phyloP scores from a whole-genome alignment of 2,329 filamentous ascomycete species.

The Didymosphaeria variabile region DNA sequence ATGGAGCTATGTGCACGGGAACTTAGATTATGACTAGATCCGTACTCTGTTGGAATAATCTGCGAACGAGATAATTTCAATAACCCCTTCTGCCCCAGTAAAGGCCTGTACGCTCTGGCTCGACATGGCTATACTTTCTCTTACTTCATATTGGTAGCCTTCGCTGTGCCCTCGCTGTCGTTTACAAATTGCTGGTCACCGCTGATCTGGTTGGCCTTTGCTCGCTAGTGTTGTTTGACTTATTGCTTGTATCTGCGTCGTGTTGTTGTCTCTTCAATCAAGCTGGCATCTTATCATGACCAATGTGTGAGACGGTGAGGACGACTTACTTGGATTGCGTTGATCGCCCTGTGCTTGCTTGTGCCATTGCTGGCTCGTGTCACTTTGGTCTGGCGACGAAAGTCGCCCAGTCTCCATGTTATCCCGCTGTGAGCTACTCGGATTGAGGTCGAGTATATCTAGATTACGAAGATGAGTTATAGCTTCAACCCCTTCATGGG shows the following conservation, averaged over 20 bases:
- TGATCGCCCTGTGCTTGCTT: too few relatives aligned
- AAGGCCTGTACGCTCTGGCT: not conserved
- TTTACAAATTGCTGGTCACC: not conserved
- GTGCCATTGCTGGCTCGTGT: too few relatives aligned
- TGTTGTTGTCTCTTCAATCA: too few relatives aligned
- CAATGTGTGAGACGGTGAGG: too few relatives aligned
- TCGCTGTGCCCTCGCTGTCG: not conserved
- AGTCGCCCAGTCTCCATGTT: too few relatives aligned
- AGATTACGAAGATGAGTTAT: too few relatives aligned
- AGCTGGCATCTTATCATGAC: too few relatives aligned
- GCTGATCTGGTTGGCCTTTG: not conserved
- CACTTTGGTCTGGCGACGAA: too few relatives aligned
- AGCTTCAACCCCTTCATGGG: too few relatives aligned
- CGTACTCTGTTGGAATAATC: not conserved
- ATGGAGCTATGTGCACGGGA: not conserved
- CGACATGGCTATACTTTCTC: not conserved
- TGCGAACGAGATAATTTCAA: not conserved
- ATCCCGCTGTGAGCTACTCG: too few relatives aligned
- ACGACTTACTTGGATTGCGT: too few relatives aligned
- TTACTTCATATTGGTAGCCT: not conserved
- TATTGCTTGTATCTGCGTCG: not conserved
- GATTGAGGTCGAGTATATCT: too few relatives aligned
- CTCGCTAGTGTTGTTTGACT: not conserved
- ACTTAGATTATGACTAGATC: not conserved
- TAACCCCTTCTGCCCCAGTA: not conserved